Base-by-base conservation (phyloP, 768 basidiomycete genomes). In the Collybia nuda region DNA sequence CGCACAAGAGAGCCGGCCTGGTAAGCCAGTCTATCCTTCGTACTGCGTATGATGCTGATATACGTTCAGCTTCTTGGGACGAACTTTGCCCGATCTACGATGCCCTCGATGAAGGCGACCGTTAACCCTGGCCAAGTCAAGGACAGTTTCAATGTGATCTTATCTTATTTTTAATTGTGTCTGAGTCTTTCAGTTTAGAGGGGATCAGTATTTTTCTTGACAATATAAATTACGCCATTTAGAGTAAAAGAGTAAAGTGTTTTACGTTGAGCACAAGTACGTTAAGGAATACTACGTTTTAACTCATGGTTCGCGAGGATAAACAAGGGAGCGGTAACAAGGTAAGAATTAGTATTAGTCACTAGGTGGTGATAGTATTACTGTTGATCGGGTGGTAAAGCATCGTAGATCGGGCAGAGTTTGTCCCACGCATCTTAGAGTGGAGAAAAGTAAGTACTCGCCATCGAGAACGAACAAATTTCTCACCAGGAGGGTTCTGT, bases 1-100 rank as follows among this genome's bases (percentile, higher is more conserved):
- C 21, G 37, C 43, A 2, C 3, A 5, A 37, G 14, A 26, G 4
- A 19, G 28, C 4, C 52, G 44, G 26, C 51, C 53, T 6, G 7
- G 53, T 56, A 42, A 22, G 43, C 44, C 14, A 23, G 5, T 24
- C 3, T 28, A 22, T 22, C 11, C 14, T 39, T 24, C 37, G 1
- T 12, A 28, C 5, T 1, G 18, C 12, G n/a, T 24, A 23, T 21
- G 9, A 29, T 42, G 4, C 17, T 5, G 11, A 15, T 37, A 26
- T 7, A 40, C 43, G 29, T 49, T 5, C 40, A 69, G 69, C 46
- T 26, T 42, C 63, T 6, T 74, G 71, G 71, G 56, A 67, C 23
- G 22, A 69, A 3, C 64, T 76, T 15, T 76, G 74, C 51, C 72
- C 72, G 2, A 62, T 57, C 15, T 75, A 66, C 48, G 51, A 68